phyloP scores from a whole-genome alignment of 108 stramenopile species.

The Nitzschia putrida region DNA sequence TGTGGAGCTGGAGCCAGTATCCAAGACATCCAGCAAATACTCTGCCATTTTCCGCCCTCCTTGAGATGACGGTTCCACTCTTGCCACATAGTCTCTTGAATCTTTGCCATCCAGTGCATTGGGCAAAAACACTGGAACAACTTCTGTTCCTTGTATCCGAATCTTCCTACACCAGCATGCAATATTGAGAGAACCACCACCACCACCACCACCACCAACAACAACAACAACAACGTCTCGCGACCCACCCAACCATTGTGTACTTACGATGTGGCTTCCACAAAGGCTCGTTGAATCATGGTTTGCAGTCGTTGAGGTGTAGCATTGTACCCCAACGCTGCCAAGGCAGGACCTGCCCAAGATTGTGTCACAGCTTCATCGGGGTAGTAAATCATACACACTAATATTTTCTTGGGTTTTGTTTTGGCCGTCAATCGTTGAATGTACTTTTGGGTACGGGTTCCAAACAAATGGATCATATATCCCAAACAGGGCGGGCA shows the following conservation, averaged over 20 bases:
- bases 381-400: slow-evolving; percentile 90
- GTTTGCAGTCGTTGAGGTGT: slow-evolving; percentile 71
- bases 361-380: slow-evolving; percentile 69
- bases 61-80: slow-evolving; percentile 84
- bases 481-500: slow-evolving; percentile 83
- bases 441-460: slow-evolving; percentile 73
- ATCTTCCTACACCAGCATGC: slow-evolving; percentile 36
- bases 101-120: slow-evolving; percentile 75
- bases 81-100: slow-evolving; percentile 78
- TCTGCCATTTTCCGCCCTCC: slow-evolving; percentile 89
- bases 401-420: slow-evolving; percentile 78
- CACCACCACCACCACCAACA: too few relatives aligned
- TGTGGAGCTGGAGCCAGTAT: not conserved
- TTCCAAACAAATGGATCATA: slow-evolving; percentile 80
- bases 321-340: slow-evolving; percentile 71
- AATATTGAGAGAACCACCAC: not conserved
- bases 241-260: not conserved
- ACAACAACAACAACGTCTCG: too few relatives aligned
- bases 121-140: slow-evolving; percentile 82
- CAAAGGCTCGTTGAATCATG: slow-evolving; percentile 69
- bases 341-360: slow-evolving; percentile 83
- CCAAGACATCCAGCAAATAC: slow-evolving; percentile 64
- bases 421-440: slow-evolving; percentile 64
- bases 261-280: slow-evolving; percentile 59
- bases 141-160: slow-evolving; percentile 60